Conservation (phyloP, 768 basidiomycete species). For the Calocybe indica region DNA sequence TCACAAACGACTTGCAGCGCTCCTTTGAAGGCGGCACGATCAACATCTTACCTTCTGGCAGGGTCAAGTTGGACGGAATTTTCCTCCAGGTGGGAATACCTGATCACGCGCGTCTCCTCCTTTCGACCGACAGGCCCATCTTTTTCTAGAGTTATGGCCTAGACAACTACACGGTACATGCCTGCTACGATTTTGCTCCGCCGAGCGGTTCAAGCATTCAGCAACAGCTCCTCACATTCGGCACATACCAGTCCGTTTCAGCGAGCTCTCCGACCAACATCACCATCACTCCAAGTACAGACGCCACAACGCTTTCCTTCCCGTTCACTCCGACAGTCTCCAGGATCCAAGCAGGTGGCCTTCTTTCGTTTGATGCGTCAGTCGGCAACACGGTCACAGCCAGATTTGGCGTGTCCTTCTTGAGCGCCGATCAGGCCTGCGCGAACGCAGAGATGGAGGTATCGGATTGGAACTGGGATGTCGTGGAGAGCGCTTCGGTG, state of each 20-base stretch:
- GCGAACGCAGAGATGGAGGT: constrained; percentile 51
- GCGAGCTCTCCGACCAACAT: constrained; percentile 26
- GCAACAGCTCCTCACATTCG: constrained; percentile 21
- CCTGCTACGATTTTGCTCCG: constrained; percentile 40
- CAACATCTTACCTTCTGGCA: constrained; percentile 22
- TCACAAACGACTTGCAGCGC: constrained; percentile 38
- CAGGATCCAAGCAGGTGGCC: constrained; percentile 36
- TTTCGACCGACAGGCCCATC: not conserved
- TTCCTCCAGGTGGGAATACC: constrained; percentile 32
- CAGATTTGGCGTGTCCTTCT: constrained; percentile 55
- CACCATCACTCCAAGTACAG: constrained; percentile 19
- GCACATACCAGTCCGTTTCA: constrained; percentile 34
- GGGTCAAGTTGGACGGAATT: constrained; percentile 35
- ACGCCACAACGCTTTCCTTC: constrained; percentile 27
- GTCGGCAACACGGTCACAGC: constrained; percentile 28
- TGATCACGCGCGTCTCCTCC: not conserved
- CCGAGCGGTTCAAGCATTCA: constrained; percentile 7
- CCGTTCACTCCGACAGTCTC: constrained; percentile 31
- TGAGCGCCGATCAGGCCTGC: constrained; percentile 47
- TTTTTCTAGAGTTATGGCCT: constrained; percentile 37
- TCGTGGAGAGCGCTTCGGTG: constrained; percentile 29
- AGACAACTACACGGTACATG: constrained; percentile 42
- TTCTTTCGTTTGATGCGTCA: constrained; percentile 31
- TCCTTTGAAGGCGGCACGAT: constrained; percentile 42
- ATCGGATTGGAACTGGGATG: constrained; percentile 39